phyloP scores from a whole-genome alignment of 106 monocot species.

The Amphibolis antarctica region DNA sequence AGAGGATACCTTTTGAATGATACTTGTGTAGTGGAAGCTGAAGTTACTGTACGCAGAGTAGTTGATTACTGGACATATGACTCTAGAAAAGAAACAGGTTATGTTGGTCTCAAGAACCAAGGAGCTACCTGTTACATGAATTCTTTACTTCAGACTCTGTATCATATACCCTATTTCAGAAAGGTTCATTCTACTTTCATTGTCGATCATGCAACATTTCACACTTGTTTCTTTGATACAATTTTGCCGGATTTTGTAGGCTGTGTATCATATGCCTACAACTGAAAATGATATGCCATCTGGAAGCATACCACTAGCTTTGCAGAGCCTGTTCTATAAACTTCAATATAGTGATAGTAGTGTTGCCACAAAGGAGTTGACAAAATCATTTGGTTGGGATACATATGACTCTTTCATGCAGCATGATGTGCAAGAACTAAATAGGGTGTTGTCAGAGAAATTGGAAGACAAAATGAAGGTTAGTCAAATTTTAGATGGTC shows the following conservation, averaged over 20 bases:
- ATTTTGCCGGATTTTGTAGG: conserved; percentile 10
- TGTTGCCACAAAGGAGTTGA: conserved; percentile 89
- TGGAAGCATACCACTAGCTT: conserved; percentile 81
- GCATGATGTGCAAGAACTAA: conserved; percentile 87
- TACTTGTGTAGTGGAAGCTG: conserved; percentile 84
- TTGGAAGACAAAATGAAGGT: conserved; percentile 96
- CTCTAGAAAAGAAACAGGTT: conserved; percentile 97
- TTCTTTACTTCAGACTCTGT: conserved; percentile 96
- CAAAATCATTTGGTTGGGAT: conserved; percentile 95
- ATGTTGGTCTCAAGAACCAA: conserved; percentile 98
- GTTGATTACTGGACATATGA: conserved; percentile 95
- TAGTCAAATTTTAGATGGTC: not conserved
- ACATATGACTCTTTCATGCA: conserved; percentile 95
- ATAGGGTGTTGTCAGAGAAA: conserved; percentile 82
- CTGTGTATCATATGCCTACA: conserved; percentile 85
- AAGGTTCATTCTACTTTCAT: conserved; percentile 42
- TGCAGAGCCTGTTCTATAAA: conserved; percentile 84
- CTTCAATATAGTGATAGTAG: conserved; percentile 83
- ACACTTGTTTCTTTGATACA: not conserved
- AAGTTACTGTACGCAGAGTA: conserved; percentile 81
- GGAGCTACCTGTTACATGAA: conserved; percentile 99
- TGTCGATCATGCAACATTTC: not conserved
- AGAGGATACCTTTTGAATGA: conserved; percentile 91
- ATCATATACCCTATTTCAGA: conserved; percentile 95
- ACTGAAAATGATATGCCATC: conserved; percentile 90